Percentiles rank a stretch among this genome's conserved stretches.
These are phyloP conservation scores for Xerocomellus amylosporus DNA, from an alignment of 768 basidiomycete species.

Conservation along the genomic window DNA sequence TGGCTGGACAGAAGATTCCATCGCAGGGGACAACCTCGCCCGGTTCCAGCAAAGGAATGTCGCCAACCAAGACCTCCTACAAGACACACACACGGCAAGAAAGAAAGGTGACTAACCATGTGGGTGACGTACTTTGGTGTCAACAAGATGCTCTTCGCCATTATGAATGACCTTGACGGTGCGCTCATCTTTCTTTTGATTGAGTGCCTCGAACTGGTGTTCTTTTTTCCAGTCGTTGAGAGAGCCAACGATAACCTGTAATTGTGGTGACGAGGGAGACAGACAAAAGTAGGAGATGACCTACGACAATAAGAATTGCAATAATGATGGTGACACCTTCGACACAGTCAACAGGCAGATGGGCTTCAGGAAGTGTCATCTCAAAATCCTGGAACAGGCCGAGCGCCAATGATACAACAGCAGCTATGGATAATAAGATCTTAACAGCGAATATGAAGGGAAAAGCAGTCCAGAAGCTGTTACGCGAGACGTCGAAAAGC, in stretches of 20 bases:
- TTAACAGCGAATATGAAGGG: constrained; percentile 29
- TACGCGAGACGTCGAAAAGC: no score
- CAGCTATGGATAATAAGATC: constrained; percentile 89
- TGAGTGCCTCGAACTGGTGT: constrained; percentile 87
- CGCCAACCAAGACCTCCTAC: constrained; percentile 91
- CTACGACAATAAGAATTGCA: constrained; percentile 70
- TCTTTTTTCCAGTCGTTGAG: constrained; percentile 99
- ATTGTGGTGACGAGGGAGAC: not conserved
- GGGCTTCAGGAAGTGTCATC: constrained; percentile 47
- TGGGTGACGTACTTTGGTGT: constrained; percentile 62
- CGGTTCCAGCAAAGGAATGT: constrained; percentile 87
- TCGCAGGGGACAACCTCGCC: constrained; percentile 97
- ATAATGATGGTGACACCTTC: constrained; percentile 86
- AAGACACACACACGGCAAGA: constrained; percentile 19
- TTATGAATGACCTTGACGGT: constrained; percentile 79
- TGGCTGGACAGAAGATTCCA: constrained; percentile 91
- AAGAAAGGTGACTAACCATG: not conserved
- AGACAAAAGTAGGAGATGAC: constrained; percentile 19
- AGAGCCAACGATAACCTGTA: constrained; percentile 83
- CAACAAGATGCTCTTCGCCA: constrained; percentile 67
- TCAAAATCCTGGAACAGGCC: constrained; percentile 96
- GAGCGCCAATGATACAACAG: constrained; percentile 87
- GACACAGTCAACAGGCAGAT: constrained; percentile 95
- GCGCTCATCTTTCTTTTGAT: constrained; percentile 94
- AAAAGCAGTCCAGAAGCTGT: constrained; percentile 1